Base-by-base conservation (phyloP, 2,329 filamentous ascomycete species). In the Diplodia mutila region DNA sequence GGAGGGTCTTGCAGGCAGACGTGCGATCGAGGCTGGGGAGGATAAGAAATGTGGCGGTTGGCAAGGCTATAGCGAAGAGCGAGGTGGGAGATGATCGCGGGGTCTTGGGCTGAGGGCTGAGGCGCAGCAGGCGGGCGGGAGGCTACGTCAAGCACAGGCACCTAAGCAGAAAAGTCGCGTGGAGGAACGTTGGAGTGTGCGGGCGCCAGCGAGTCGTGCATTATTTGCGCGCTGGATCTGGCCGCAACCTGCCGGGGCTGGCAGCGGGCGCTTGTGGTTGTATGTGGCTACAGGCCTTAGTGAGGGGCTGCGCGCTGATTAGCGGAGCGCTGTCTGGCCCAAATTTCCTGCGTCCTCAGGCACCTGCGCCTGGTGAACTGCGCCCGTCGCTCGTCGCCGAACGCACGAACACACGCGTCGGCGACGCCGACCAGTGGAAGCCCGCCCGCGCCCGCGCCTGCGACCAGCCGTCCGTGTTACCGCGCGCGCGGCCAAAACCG, bases 61-160 rank as follows among this genome's bases (percentile, higher is more conserved):
- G 29, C 18, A 57, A 65, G 63, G 69, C 64, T 55, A 34, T 59
- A 34, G 57, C 48, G 55, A 61, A 52, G 55, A 48, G 54, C 46
- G 65, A 61, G n/a, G n/a, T n/a, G n/a, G n/a, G n/a, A 34, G 65
- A 29, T 53, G 64, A 65, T 61, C 53, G 70, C 66, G 68, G 65
- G 57, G 65, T 39, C 57, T 65, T 64, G 42, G 42, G 42, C 42
- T 46, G 42, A 21, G 64, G 65, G 57, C 46, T 61, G 70, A 69
- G 71, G 71, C 70, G 71, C 71, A 72, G 71, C 71, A 65, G 61
- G 54, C 42, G 18, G 46, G 32, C 21, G 55, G 34, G 25, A 42
- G 61, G 57, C 61, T 59, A 69, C 68, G 65, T 65, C 52, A 67
- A 67, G 54, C 61, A 54, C 61, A 53, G 48, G 61, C 49, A 54